These are phyloP conservation scores for Arthrinium phaeospermum DNA, from an alignment of 2,329 filamentous ascomycete species.

Conservation along the genomic window DNA sequence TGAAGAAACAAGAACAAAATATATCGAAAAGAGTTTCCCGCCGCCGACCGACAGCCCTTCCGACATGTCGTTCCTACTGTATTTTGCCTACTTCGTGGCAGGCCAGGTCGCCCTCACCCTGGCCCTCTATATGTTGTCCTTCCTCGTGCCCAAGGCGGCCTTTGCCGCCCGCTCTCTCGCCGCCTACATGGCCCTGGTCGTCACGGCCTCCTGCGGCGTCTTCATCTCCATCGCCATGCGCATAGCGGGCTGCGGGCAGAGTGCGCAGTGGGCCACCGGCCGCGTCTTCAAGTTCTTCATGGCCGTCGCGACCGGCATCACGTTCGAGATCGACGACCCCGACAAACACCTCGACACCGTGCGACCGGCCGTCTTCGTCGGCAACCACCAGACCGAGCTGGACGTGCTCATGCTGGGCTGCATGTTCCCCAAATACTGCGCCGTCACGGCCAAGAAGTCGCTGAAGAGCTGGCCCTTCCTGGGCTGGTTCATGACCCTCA, in stretches of 20 bases:
- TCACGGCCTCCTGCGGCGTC: conserved; percentile 75
- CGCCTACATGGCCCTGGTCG: conserved; percentile 66
- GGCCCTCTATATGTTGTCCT: conserved; percentile 67
- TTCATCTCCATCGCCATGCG: conserved; percentile 75
- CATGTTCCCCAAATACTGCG: conserved; percentile 91
- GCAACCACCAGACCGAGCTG: conserved; percentile 95
- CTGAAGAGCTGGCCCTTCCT: conserved; percentile 82
- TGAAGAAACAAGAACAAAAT: not conserved
- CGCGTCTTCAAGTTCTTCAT: conserved; percentile 83
- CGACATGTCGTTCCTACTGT: conserved; percentile 37
- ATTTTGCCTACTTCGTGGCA: conserved; percentile 50
- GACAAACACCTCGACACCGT: conserved; percentile 65
- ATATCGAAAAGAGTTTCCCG: conserved; percentile 13
- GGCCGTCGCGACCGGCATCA: conserved; percentile 75
- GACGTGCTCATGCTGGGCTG: conserved; percentile 90
- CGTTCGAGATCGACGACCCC: conserved; percentile 76
- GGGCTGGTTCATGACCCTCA: conserved; percentile 92
- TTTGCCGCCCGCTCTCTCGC: conserved; percentile 74
- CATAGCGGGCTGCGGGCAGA: conserved; percentile 71
- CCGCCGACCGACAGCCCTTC: not conserved
- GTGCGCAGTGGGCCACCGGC: conserved; percentile 84
- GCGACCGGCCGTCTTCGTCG: conserved; percentile 87
- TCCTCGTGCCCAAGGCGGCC: conserved; percentile 61
- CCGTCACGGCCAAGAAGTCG: conserved; percentile 88
- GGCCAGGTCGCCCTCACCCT: conserved; percentile 58